Percentiles rank a stretch among this genome's conserved stretches.
These are phyloP conservation scores for Adenanthera pavonina DNA, from an alignment of 306 rosid species.

Conservation along the genomic window DNA sequence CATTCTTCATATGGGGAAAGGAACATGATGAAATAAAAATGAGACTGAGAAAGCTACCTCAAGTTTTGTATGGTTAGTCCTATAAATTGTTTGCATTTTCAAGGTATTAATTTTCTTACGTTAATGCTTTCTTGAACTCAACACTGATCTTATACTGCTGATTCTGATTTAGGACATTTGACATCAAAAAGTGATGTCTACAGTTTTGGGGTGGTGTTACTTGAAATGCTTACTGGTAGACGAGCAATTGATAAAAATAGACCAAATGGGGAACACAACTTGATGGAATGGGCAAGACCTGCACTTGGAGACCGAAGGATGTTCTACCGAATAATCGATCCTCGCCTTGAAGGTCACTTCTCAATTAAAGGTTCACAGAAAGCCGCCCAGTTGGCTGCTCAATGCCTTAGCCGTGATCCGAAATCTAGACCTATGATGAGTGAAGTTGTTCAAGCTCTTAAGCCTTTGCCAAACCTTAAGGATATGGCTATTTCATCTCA, in stretches of 20 bases:
- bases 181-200: constrained; percentile 93
- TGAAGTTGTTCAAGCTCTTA: constrained; percentile 74
- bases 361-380: constrained; percentile 85
- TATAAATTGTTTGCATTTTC: constrained; percentile 3
- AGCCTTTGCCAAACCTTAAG: constrained; percentile 80
- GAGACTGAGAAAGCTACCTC: constrained; percentile 20
- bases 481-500: constrained; percentile 89
- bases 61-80: constrained; percentile 2
- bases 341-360: constrained; percentile 96
- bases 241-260: constrained; percentile 88
- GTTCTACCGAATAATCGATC: constrained; percentile 79
- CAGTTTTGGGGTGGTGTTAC: constrained; percentile 94
- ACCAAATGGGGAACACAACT: constrained; percentile 95
- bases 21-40: constrained; percentile 10
- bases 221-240: constrained; percentile 92
- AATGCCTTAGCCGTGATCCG: constrained; percentile 90
- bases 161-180: constrained; percentile 73
- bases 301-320: constrained; percentile 74
- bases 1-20: constrained; percentile 12
- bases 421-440: constrained; percentile 90
- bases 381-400: constrained; percentile 74
- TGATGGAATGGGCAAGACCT: constrained; percentile 92
- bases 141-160: constrained; percentile 31
- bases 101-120: neutral
- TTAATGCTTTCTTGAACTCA: constrained; percentile 3